Evolutionary conservation across 2,329 filamentous ascomycete genomes (phyloP), one percentile per base, ranked within the genome.

Genomic region (Aspergillus japonicus): DNA sequence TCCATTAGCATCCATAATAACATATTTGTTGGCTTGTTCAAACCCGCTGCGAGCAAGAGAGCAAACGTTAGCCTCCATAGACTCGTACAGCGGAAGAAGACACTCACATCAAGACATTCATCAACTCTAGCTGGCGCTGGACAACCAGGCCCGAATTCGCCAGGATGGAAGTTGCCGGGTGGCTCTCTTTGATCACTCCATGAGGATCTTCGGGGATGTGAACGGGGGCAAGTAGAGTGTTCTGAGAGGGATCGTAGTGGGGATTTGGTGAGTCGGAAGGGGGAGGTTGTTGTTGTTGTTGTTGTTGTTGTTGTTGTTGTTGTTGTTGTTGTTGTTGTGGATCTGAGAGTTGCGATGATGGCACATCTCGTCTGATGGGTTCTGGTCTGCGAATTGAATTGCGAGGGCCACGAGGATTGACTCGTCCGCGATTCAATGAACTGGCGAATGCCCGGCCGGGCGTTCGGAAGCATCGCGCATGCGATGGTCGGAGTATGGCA

Each of bases 11-110:
- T 88, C 84, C 80, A 88, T 83, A 52, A 89, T 87, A 14, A 87
- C 81, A 69, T 89, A 89, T 70, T 81, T 81, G 67, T 88, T 88
- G 12, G 86, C 85, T 70, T 89, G 86, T 71, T 89, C 86, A 64
- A 88, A 88, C 1, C 86, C 86, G 62, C 77, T 79, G 24, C 8
- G 2, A 12, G 33, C 52, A 29, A 14, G 21, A 52, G 64, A 56
- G 62, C 54, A 47, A 48, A 39, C 11, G 14, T 7, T 16, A 50
- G 19, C 29, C 21, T 48, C 24, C 39, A 14, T 4, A 47, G 26
- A 44, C 14, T 3, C 16, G 16, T 12, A 35, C 16, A 31, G 11
- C 6, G 53, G 24, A 5, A 14, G 35, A 8, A 5, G 42, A 8
- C 19, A 71, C 76, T 67, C 59, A 80, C 71, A 87, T 75, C 67